These are phyloP conservation scores for Amanita muscaria DNA, from an alignment of 768 basidiomycete genomes.

Conservation along the genomic window DNA sequence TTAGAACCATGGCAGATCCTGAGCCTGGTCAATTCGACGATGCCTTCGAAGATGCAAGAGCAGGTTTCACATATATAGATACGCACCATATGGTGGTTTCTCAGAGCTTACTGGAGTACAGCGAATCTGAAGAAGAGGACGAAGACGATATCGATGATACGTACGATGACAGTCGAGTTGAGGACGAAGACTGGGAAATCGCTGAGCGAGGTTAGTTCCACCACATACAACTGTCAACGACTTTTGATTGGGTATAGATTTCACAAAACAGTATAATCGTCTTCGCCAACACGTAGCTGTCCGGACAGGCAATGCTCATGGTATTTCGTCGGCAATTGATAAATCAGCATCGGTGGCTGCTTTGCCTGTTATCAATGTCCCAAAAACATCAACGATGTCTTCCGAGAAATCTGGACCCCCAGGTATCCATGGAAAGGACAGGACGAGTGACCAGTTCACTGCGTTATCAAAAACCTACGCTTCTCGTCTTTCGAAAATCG, in stretches of 20 bases:
- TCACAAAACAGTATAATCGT: slow-evolving; percentile 97
- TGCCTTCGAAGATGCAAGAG: slow-evolving; percentile 30
- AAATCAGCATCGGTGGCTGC: slow-evolving; percentile 43
- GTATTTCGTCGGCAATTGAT: slow-evolving; percentile 44
- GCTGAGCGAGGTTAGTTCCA: slow-evolving; percentile 60
- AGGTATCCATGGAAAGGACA: slow-evolving; percentile 36
- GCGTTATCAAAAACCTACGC: slow-evolving; percentile 64
- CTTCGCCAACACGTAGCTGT: slow-evolving; percentile 86
- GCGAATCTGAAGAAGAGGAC: slow-evolving; percentile 30
- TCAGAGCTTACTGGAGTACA: slow-evolving; percentile 21
- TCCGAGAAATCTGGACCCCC: slow-evolving; percentile 14
- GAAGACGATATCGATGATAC: slow-evolving; percentile 36
- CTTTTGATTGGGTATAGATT: slow-evolving; percentile 48
- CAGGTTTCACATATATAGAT: slow-evolving; percentile 37
- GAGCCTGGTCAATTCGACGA: slow-evolving; percentile 55
- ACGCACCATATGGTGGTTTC: slow-evolving; percentile 30
- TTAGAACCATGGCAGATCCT: slow-evolving; percentile 21
- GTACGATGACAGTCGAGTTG: slow-evolving; percentile 54
- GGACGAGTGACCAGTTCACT: slow-evolving; percentile 63
- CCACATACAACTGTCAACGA: slow-evolving; percentile 2
- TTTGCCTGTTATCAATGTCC: slow-evolving; percentile 67
- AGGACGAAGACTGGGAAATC: slow-evolving; percentile 87
- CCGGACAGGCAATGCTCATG: slow-evolving; percentile 60
- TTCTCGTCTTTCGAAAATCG: slow-evolving; percentile 65
- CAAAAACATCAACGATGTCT: slow-evolving; percentile 25